Conservation (phyloP, 306 rosid species). For the Pyrus pyrifolia region DNA sequence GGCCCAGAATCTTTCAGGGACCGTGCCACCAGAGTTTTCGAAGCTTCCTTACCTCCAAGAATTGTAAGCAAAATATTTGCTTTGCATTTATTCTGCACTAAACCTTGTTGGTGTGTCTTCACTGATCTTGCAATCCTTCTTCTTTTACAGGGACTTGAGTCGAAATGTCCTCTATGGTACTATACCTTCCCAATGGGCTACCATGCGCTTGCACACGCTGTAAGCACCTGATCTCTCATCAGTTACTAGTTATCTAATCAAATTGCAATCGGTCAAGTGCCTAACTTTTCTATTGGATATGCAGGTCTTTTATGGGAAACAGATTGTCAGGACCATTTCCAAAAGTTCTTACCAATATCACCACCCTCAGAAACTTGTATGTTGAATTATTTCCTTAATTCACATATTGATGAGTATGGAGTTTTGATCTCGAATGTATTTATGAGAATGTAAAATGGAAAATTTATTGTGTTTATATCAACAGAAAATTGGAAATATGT, state of each 20-base stretch:
- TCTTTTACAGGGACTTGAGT: constrained; percentile 60
- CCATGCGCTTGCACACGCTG: constrained; percentile 61
- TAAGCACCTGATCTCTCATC: constrained; percentile 32
- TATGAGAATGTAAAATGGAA: not conserved
- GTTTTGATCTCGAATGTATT: not conserved
- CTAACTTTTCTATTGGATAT: constrained; percentile 20
- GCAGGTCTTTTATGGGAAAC: constrained; percentile 90
- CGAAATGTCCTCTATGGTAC: constrained; percentile 61
- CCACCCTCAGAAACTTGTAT: constrained; percentile 79
- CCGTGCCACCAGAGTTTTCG: constrained; percentile 72
- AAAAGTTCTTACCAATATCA: constrained; percentile 62
- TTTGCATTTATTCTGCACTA: not conserved
- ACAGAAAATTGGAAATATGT: not conserved
- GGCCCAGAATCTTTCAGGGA: constrained; percentile 68
- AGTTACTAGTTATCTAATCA: not conserved
- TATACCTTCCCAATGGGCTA: constrained; percentile 67
- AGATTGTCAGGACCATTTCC: constrained; percentile 88
- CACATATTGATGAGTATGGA: not conserved
- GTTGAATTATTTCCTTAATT: constrained; percentile 27
- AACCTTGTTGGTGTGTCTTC: not conserved
- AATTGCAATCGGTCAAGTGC: not conserved
- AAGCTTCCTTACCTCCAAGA: constrained; percentile 54
- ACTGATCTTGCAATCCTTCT: constrained; percentile 17
- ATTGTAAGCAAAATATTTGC: constrained; percentile 46
- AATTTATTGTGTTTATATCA: not conserved